Base-by-base conservation (phyloP, 495 filamentous ascomycete genomes). In the Neurospora tetrasperma region DNA sequence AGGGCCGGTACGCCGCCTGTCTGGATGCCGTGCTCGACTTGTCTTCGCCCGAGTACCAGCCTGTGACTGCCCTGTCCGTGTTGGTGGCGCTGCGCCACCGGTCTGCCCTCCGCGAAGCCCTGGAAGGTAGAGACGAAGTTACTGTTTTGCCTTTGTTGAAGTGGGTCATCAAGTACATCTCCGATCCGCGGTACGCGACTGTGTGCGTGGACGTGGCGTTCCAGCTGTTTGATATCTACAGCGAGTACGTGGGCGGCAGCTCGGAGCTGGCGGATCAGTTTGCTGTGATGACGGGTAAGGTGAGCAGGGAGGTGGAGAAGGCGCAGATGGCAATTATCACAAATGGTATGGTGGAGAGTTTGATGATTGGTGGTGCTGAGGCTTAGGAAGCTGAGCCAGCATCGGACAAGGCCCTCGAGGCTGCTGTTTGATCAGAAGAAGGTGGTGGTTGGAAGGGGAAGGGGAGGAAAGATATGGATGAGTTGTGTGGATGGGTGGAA, bases 41-140 rank as follows among this genome's bases (percentile, higher is more conserved):
- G 40, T 71, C 69, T 7, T 71, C 76, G 2, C 73, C 81, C 41
- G 83, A 88, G 62, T 86, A 87, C 76, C 85, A 87, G 31, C 84
- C 91, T 4, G 80, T 91, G 62, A 86, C 81, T 2, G 86, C 89
- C 5, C 84, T 97, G 3, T 97, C 94, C 1, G 80, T 97, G 7
- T 83, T 99, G 20, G 90, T 91, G 4, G 92, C 94, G 9, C 86
- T 99, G 4, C 88, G 91, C 10, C 96, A 99, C 81, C 91, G 96
- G 40, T 94, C 91, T 42, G 96, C 96, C 2, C 86, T 97, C 59
- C 88, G 90, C n/a, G 87, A 91, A 38, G 92, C 96, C 9, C 85
- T 99, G 42, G 85, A 90, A 76, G 89, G 89, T 69, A 88, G 96
- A n/a, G 94, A 97, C 78, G 94, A 97, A 79, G 85, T 87, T 9